These are phyloP conservation scores for Apocynum venetum DNA, from an alignment of 257 asterid species.

Conservation along the genomic window DNA sequence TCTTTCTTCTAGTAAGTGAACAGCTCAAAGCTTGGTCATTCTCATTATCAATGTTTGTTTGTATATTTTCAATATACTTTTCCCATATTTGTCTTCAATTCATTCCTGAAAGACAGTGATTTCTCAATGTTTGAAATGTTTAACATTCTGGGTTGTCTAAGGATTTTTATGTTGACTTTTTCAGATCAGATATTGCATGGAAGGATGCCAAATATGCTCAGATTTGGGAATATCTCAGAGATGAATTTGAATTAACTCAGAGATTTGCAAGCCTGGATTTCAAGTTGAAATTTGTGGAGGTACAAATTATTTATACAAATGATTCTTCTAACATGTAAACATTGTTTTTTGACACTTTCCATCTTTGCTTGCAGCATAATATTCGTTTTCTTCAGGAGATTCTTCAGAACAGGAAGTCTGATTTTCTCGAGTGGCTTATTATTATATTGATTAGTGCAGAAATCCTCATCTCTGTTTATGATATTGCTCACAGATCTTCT, in stretches of 20 bases:
- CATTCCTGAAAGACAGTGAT: too few species aligned
- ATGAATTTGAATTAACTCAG: slow-evolving; percentile 93
- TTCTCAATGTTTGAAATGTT: too few species aligned
- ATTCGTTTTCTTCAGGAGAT: slow-evolving; percentile 91
- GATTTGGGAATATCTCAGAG: slow-evolving; percentile 97
- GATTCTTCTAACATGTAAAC: background rate
- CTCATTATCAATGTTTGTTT: background rate
- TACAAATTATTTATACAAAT: slow-evolving; percentile 14
- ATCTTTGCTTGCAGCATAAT: slow-evolving; percentile 62
- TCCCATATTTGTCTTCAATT: too few species aligned
- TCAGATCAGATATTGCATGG: slow-evolving; percentile 84
- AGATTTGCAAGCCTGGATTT: slow-evolving; percentile 95
- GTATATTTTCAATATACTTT: too few species aligned
- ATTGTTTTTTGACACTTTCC: slow-evolving; percentile 7
- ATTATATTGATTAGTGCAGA: slow-evolving; percentile 88
- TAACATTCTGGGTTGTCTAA: background rate
- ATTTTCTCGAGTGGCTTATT: slow-evolving; percentile 91
- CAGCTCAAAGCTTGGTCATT: background rate
- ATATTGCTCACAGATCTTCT: slow-evolving; percentile 64
- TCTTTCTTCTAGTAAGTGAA: background rate
- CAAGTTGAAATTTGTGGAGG: slow-evolving; percentile 97
- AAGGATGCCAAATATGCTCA: slow-evolving; percentile 97
- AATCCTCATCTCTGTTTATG: slow-evolving; percentile 80
- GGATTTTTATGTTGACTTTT: slow-evolving; percentile 2
- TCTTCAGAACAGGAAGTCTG: slow-evolving; percentile 95